Evolutionary conservation across 2,329 filamentous ascomycete species (phyloP).

Genomic region (Tolypocladium guangdongense): DNA sequence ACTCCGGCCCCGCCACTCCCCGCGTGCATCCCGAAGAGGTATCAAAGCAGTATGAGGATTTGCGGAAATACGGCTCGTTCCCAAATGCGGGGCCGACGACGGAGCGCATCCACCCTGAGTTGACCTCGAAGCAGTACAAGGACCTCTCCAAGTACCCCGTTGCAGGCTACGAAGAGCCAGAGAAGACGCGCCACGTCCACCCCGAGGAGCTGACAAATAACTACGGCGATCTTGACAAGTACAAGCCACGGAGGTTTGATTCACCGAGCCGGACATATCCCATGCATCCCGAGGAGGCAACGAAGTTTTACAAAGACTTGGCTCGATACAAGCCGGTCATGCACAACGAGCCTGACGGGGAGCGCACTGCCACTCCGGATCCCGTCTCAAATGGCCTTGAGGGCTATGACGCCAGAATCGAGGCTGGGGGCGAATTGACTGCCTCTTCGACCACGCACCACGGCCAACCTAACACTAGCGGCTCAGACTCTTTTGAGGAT

Average conservation of each 20-base stretch:
- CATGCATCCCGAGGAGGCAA: conserved; percentile 21
- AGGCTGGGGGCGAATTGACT: not conserved
- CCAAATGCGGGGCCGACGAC: conserved; percentile 12
- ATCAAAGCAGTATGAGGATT: conserved; percentile 25
- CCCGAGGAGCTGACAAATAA: conserved; percentile 26
- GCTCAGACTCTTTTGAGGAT: not conserved
- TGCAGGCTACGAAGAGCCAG: conserved; percentile 18
- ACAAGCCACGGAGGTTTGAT: conserved; percentile 21
- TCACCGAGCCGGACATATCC: conserved; percentile 14
- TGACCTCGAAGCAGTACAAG: conserved; percentile 21
- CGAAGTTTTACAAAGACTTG: conserved; percentile 30
- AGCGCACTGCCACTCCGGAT: conserved; percentile 17
- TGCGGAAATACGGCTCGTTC: conserved; percentile 20
- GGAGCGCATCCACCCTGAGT: conserved; percentile 16
- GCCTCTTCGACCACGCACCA: conserved; percentile 7
- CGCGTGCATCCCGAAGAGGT: conserved; percentile 21
- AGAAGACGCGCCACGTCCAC: conserved; percentile 16
- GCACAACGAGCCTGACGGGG: conserved; percentile 23
- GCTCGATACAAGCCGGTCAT: conserved; percentile 25
- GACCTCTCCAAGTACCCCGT: conserved; percentile 21
- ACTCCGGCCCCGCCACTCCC: conserved; percentile 10
- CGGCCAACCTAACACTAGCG: not conserved
- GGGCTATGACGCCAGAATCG: conserved; percentile 25
- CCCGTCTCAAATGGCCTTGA: conserved; percentile 22
- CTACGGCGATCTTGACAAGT: conserved; percentile 31